Evolutionary conservation across 768 basidiomycete species (phyloP).

Genomic region (Lyophyllum shimeji): DNA sequence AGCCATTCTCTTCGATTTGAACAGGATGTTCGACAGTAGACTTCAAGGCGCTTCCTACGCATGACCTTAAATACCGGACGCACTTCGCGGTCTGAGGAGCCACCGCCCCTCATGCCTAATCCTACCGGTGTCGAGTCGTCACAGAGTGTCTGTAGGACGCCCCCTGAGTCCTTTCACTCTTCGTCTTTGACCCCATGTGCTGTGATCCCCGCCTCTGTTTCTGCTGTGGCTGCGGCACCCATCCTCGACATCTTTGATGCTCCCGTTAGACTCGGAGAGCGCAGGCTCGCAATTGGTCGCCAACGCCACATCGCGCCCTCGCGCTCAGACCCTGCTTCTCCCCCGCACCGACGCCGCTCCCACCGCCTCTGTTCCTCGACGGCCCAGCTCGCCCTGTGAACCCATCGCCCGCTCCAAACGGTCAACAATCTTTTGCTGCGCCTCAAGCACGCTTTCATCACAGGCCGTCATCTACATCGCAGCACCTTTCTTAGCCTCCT

Average conservation of each 20-base stretch:
- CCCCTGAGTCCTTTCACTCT: not conserved
- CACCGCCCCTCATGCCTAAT: not conserved
- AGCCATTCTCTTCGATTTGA: not conserved
- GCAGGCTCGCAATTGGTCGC: constrained; percentile 17
- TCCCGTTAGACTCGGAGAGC: constrained; percentile 35
- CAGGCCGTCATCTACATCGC: not conserved
- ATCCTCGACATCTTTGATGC: constrained; percentile 57
- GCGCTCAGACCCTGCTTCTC: not conserved
- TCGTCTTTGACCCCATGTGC: not conserved
- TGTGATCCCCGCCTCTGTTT: constrained; percentile 1
- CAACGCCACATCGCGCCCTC: not conserved
- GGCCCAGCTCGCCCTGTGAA: not conserved
- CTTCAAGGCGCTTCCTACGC: not conserved
- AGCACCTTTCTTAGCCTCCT: not conserved
- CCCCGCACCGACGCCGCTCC: not conserved
- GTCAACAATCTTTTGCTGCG: not conserved
- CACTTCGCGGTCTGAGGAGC: not conserved
- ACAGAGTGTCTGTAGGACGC: not conserved
- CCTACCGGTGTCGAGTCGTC: not conserved
- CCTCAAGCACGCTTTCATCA: not conserved
- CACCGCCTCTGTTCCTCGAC: not conserved
- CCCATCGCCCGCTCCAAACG: too few species aligned
- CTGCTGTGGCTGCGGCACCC: constrained; percentile 17
- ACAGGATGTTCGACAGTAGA: not conserved
- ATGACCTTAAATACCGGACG: not conserved